Conservation (phyloP, 805 yeast species). For the Blastobotrys terrestris region DNA sequence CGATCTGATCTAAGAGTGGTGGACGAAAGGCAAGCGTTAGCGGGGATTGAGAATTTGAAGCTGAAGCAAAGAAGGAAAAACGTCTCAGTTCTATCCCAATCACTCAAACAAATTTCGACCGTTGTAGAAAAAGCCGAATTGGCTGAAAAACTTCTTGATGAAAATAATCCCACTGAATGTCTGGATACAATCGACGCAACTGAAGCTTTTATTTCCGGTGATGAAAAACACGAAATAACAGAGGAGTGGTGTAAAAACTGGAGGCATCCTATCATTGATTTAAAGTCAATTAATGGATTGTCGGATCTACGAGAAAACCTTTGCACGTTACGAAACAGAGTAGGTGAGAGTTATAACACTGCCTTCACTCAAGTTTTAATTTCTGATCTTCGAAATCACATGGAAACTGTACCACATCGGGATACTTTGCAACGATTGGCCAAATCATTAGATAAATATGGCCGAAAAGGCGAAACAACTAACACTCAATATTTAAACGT, state of each 20-base stretch:
- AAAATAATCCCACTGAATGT: slow-evolving; percentile 43
- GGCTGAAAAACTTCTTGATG: slow-evolving; percentile 42
- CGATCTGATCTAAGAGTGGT: slow-evolving; percentile 39
- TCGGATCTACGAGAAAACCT: slow-evolving; percentile 46
- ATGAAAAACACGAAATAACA: slow-evolving; percentile 18
- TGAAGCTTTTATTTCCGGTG: slow-evolving; percentile 55
- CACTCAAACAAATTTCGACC: slow-evolving; percentile 48
- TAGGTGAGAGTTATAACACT: slow-evolving; percentile 62
- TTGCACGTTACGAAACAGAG: slow-evolving; percentile 49
- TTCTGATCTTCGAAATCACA: slow-evolving; percentile 56
- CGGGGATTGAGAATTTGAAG: slow-evolving; percentile 46
- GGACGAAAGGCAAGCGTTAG: slow-evolving; percentile 44
- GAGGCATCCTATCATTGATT: slow-evolving; percentile 35
- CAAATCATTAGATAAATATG: slow-evolving; percentile 20
- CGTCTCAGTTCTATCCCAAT: slow-evolving; percentile 56
- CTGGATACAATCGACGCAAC: slow-evolving; percentile 52
- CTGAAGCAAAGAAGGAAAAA: slow-evolving; percentile 50
- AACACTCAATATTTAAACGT: slow-evolving; percentile 38
- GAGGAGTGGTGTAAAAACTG: slow-evolving; percentile 13
- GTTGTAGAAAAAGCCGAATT: slow-evolving; percentile 42
- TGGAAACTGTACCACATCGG: slow-evolving; percentile 40
- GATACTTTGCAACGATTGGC: slow-evolving; percentile 49
- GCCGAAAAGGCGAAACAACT: slow-evolving; percentile 9
- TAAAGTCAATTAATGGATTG: slow-evolving; percentile 46
- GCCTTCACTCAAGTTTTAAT: slow-evolving; percentile 51